Base-by-base conservation (phyloP, 352 stramenopile genomes). In the Phytophthora multivora region DNA sequence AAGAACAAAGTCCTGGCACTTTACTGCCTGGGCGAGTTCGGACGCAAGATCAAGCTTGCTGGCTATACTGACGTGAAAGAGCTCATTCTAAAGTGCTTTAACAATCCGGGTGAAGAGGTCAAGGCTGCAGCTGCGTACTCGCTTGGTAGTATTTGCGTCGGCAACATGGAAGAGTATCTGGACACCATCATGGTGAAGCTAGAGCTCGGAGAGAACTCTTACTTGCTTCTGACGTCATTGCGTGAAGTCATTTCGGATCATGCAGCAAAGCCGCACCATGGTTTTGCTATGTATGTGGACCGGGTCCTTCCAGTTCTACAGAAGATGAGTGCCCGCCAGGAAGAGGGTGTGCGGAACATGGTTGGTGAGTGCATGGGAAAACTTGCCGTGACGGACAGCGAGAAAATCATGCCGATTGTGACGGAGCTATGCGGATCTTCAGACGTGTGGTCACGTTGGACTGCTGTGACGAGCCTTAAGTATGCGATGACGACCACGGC, bases 301-400 rank as follows among this genome's bases (percentile, higher is more conserved):
- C 80, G 79, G 56, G 93, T 99, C 39, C 68, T 99, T 19, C 93
- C 91, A n/a, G 91, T 98, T 50, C 77, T 99, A 13, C 82, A 97
- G 48, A 89, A 85, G 18, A 89, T 99, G 66, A 98, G 89, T 56
- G 77, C 90, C 25, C 91, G 88, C 57, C 76, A 97, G 23, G 96
- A 99, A 75, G 97, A 99, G 79, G 93, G 95, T 16, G 91, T 99
- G 41, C 87, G 97, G 33, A 98, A 98, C 50, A 98, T 99, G 90
- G 96, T 99, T 18, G 96, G 96, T 5, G 97, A 99, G 75, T 99
- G 97, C 71, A 67, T 99, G 16, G 97, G 97, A 48, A 97, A 96
- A 41, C 81, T 99, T 36, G 86, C 91, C 21, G 91, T 94, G 49
- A 91, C 98, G 19, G 80, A 98, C 48, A 90, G 88, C 11, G 66